Base-by-base conservation (phyloP, 768 basidiomycete species). In the Phlegmacium glaucopus region DNA sequence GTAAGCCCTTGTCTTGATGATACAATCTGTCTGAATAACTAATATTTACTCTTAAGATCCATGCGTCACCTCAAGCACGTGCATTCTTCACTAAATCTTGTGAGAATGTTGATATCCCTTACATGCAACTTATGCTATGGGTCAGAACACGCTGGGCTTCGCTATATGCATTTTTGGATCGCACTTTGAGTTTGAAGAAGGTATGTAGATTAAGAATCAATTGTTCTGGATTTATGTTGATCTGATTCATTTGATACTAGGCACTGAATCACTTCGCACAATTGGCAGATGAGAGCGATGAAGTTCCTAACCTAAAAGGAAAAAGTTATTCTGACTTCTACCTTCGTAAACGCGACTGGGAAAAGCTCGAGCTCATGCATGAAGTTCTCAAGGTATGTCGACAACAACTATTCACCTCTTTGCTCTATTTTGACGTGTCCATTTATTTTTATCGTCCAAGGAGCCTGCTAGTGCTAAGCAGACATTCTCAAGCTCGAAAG, bases 91-190 rank as follows among this genome's bases (percentile, higher is more conserved):
- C 34, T 4, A 53, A 41, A 5, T 45, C 42, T 7, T 61, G 60
- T 39, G 36, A 38, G 10, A 42, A 60, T 11, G 58, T 52, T 29
- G 37, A 44, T 13, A 39, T 66, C 13, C 44, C 41, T 9, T 13
- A 42, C 10, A 53, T 63, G 32, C 47, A 62, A 39, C 61, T 67
- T 17, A 49, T 66, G 25, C 56, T 56, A 44, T 67, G 59, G 59
- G 44, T 66, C 32, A 27, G 52, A 35, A 67, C 62, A 26, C 45
- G 49, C 2, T 67, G 65, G 64, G 62, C 55, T n/a, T 65, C 61
- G 13, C 53, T 64, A 48, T 57, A 57, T 48, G 53, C 55, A 38
- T 42, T 62, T 10, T 4, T 61, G 42, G 55, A 61, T 6, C 41
- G 54, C 8, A 18, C 55, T 17, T 15, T 55, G 15, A 39, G 35